Evolutionary conservation across 116 monocot species (phyloP).

Genomic region (Zostera marina): DNA sequence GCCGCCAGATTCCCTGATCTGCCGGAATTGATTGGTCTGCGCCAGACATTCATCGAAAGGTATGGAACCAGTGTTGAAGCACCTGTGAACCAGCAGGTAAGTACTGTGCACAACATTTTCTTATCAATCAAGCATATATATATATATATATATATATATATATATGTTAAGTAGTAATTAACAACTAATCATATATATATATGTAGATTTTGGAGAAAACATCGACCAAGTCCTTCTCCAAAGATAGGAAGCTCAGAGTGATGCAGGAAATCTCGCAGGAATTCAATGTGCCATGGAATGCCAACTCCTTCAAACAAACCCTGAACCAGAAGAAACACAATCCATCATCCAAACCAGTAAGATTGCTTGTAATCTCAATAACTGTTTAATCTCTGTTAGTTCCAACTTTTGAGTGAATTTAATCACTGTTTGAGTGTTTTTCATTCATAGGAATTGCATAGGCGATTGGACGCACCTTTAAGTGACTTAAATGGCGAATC

Average conservation of each 20-base stretch:
- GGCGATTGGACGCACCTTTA: not conserved
- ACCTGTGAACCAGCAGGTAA: constrained; percentile 26
- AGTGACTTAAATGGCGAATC: no score
- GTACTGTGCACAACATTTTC: not conserved
- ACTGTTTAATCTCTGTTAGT: not conserved
- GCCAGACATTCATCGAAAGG: constrained; percentile 15
- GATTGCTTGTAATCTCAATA: not conserved
- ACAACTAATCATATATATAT: not conserved
- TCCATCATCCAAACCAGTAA: constrained; percentile 6
- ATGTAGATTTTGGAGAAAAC: constrained; percentile 37
- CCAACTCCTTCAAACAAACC: constrained; percentile 4
- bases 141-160: not conserved
- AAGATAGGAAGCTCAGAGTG: constrained; percentile 14
- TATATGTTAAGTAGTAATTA: no score
- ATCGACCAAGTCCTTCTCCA: not conserved
- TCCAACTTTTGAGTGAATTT: not conserved
- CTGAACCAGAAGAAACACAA: constrained; percentile 5
- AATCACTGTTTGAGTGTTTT: not conserved
- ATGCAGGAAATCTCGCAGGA: constrained; percentile 18
- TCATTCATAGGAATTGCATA: constrained; percentile 3
- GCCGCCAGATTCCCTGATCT: constrained; percentile 42
- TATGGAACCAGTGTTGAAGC: constrained; percentile 22
- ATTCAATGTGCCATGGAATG: constrained; percentile 12
- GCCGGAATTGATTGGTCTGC: constrained; percentile 31
- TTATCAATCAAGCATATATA: not conserved